Evolutionary conservation across 1,284 basidiomycete species (phyloP).

Genomic region (Puccinia coronata): DNA sequence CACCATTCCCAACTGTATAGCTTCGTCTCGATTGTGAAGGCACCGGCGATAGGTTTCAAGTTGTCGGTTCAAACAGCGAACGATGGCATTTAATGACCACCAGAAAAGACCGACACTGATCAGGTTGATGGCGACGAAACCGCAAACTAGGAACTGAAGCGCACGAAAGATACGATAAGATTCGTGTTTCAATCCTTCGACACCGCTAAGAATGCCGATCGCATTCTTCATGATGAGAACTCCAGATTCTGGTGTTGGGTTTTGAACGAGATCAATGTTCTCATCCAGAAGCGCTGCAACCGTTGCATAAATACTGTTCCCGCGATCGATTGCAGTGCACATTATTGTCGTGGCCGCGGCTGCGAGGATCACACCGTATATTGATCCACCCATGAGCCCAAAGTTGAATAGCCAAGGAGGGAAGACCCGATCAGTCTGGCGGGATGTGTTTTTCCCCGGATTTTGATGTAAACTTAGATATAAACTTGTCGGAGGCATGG

Average conservation of each 20-base stretch:
- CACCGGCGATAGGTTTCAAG: background rate
- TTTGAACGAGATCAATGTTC: background rate
- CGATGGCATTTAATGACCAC: conserved; percentile 14
- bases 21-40: conserved; percentile 6
- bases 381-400: background rate
- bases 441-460: background rate
- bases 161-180: background rate
- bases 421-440: background rate
- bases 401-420: conserved; percentile 28
- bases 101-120: background rate
- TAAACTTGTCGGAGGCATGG: conserved; percentile 19
- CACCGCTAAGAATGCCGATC: background rate
- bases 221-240: background rate
- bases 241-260: conserved; percentile 4
- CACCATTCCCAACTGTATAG: conserved; percentile 16
- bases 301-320: background rate
- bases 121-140: background rate
- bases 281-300: background rate
- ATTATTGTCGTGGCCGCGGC: background rate
- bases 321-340: background rate
- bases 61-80: conserved; percentile 4
- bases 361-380: conserved; percentile 4
- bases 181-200: background rate
- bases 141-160: background rate
- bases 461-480: background rate